Percentiles rank a stretch among this genome's conserved stretches.
These are phyloP conservation scores for Amanita fuliginea DNA, from an alignment of 768 basidiomycete species.

Conservation along the genomic window DNA sequence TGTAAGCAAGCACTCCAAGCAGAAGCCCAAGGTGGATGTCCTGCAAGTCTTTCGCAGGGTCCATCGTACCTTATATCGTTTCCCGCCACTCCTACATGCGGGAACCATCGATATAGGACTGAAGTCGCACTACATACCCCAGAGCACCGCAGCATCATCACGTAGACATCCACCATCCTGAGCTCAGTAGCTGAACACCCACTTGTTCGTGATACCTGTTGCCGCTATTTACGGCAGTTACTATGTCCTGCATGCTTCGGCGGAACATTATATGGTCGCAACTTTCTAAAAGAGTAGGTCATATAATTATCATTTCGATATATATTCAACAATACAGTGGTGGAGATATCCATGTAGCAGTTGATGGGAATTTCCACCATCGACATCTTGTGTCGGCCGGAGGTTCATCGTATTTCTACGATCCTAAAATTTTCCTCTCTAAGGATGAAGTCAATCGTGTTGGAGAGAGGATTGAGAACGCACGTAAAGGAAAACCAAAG, in stretches of 20 bases:
- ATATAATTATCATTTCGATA: background rate
- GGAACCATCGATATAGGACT: too few species aligned
- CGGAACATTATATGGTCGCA: slow-evolving; percentile 13
- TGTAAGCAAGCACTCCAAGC: too few species aligned
- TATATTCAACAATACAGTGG: slow-evolving; percentile 15
- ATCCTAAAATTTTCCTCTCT: slow-evolving; percentile 21
- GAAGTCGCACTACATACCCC: slow-evolving; percentile 9
- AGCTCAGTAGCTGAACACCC: too few species aligned
- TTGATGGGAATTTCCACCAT: slow-evolving; percentile 30
- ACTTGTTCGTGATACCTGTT: background rate
- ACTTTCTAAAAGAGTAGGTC: slow-evolving; percentile 10
- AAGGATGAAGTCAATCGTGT: slow-evolving; percentile 22
- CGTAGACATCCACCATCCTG: too few species aligned
- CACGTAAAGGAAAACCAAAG: too few species aligned
- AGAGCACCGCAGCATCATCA: too few species aligned
- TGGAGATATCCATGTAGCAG: slow-evolving; percentile 23
- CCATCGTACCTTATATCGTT: too few species aligned
- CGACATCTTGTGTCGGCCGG: slow-evolving; percentile 19
- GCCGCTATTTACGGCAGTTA: background rate
- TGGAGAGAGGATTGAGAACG: too few species aligned
- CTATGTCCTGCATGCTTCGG: slow-evolving; percentile 24
- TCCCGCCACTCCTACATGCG: too few species aligned
- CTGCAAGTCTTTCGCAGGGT: too few species aligned
- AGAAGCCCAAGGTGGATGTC: too few species aligned
- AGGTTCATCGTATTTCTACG: background rate